phyloP scores from a whole-genome alignment of 805 yeast genomes.

The Metschnikowia noctiluminum region DNA sequence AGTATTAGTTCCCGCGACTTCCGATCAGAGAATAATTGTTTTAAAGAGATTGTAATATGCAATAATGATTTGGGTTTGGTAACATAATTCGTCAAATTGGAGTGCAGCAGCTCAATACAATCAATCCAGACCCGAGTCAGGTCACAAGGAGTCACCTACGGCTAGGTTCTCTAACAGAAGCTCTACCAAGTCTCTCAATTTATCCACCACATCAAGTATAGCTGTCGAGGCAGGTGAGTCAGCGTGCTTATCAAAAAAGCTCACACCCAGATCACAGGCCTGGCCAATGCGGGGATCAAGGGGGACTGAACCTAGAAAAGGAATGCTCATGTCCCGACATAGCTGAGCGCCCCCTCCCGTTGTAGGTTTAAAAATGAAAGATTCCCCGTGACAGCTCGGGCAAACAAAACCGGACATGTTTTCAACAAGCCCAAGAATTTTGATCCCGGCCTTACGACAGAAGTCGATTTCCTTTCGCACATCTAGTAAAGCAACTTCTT shows the following conservation, averaged over 20 bases:
- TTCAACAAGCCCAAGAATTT: conserved; percentile 85
- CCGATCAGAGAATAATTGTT: no score
- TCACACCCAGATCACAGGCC: conserved; percentile 82
- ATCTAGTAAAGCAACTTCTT: conserved; percentile 92
- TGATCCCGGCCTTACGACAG: conserved; percentile 86
- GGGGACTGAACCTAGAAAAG: conserved; percentile 89
- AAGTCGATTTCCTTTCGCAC: conserved; percentile 95
- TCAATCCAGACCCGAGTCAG: no score
- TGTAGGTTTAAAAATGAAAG: conserved; percentile 87
- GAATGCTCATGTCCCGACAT: conserved; percentile 73
- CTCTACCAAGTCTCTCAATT: conserved; percentile 55
- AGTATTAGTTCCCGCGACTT: no score
- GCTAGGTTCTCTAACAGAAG: conserved; percentile 19
- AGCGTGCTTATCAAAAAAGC: conserved; percentile 77
- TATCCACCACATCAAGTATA: conserved; percentile 77
- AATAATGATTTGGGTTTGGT: no score
- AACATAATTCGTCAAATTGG: no score
- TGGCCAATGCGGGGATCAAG: conserved; percentile 92
- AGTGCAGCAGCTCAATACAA: no score
- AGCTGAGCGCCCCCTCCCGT: conserved; percentile 93
- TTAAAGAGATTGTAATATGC: no score
- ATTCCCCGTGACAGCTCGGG: conserved; percentile 87
- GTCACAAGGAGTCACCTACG: neutral
- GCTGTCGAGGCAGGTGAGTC: conserved; percentile 93
- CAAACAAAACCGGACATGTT: conserved; percentile 99